Base-by-base conservation (phyloP, 768 basidiomycete species). In the Tulasnella sp. region DNA sequence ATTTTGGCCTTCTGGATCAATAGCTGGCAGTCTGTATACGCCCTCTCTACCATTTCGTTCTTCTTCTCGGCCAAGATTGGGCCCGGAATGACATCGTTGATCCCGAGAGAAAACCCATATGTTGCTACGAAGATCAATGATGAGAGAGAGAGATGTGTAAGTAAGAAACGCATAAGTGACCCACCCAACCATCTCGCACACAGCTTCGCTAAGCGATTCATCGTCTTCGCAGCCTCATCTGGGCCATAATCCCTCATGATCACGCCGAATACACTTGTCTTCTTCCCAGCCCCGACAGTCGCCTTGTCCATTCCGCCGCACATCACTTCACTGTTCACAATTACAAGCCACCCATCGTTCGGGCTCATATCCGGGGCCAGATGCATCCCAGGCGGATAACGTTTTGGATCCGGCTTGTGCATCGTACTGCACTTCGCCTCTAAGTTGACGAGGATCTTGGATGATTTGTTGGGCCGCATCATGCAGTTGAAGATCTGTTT, bases 271-370 rank as follows among this genome's bases (percentile, higher is more conserved):
- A 99, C 91, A 1, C 93, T 96, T 69, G 97, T 98, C 77, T 99
- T 98, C 80, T 99, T 99, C 54, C 96, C 96, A 66, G 90, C 88
- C 56, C 96, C 96, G 3, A 98, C 86, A 0, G 92, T 97, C 15
- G 89, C 88, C 73, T 99, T 99, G 75, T 99, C 96, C 85, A 98
- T 95, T 15, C 92, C 88, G 45, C 96, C 96, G 67, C 94, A 97
- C 92, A 98, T 99, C 66, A 99, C 91, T 72, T 99, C 94, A 68
- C 88, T 92, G 70, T 98, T 99, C 63, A 93, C 83, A 56, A 99
- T 83, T 47, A 99, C 96, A 26, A 99, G 80, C 84, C 90, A 98
- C 0, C 95, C 95, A 66, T 99, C 96, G 68, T 99, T 98, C 0
- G 95, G 94, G 9, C 89, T 87, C 70, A 99, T 77, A 66, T 99